These are phyloP conservation scores for Monosporascus sp. DNA, from an alignment of 2,329 filamentous ascomycete species.

Conservation along the genomic window DNA sequence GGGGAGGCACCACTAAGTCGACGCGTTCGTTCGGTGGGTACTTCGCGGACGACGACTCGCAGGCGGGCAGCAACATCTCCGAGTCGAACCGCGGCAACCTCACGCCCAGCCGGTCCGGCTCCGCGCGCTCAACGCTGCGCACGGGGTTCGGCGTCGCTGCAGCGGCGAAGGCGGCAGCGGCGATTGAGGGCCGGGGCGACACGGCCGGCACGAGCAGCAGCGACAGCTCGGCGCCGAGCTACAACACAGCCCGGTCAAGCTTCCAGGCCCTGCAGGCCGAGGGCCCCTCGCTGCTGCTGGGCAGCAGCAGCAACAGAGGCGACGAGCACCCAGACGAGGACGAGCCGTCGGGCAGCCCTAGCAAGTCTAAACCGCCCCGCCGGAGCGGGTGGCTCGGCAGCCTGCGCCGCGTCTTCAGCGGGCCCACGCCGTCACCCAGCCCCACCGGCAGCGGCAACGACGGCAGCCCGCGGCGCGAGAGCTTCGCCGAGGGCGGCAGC, in stretches of 20 bases:
- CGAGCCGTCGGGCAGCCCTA: conserved; percentile 45
- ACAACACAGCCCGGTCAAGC: conserved; percentile 49
- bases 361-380: conserved; percentile 50
- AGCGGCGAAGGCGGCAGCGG: conserved; percentile 20
- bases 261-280: conserved; percentile 49
- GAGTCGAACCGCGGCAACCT: conserved; percentile 46
- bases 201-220: conserved; percentile 27
- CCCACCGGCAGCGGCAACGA: conserved; percentile 17
- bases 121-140: conserved; percentile 30
- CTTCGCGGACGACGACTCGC: conserved; percentile 40
- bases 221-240: conserved; percentile 34
- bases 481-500: conserved; percentile 24
- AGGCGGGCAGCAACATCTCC: conserved; percentile 53
- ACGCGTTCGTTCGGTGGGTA: conserved; percentile 22
- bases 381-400: conserved; percentile 60
- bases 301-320: conserved; percentile 9
- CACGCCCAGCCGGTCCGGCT: conserved; percentile 32
- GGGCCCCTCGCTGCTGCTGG: conserved; percentile 43
- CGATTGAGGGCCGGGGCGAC: conserved; percentile 24
- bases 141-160: conserved; percentile 29
- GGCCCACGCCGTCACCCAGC: conserved; percentile 30
- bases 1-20: conserved; percentile 5
- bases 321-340: conserved; percentile 25
- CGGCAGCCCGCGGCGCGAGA: conserved; percentile 25
- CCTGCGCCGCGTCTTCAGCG: conserved; percentile 57